Percentiles rank a stretch among this genome's conserved stretches.
phyloP scores from a whole-genome alignment of 1,284 basidiomycete genomes.

The Ganoderma boninense region DNA sequence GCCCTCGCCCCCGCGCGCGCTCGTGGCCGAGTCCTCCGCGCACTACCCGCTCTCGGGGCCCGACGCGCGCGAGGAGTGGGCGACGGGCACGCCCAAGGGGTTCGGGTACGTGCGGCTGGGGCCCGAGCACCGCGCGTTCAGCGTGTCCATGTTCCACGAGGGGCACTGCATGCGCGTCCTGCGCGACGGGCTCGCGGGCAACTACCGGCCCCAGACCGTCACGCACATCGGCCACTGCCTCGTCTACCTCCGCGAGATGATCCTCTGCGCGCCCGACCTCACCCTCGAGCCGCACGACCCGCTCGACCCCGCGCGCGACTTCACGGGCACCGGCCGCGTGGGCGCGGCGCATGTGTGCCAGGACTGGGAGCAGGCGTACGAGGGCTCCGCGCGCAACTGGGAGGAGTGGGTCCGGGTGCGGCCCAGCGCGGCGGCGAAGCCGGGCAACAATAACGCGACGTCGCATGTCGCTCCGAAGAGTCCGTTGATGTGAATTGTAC shows the following conservation, averaged over 20 bases:
- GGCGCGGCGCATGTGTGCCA: too few relatives aligned
- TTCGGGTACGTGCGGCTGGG: slow-evolving; percentile 17
- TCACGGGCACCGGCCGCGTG: too few relatives aligned
- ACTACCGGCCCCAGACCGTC: slow-evolving; percentile 11
- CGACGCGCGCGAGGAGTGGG: slow-evolving; percentile 10
- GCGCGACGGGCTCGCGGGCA: slow-evolving; percentile 25
- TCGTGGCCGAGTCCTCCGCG: too few relatives aligned
- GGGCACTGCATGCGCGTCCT: slow-evolving; percentile 39
- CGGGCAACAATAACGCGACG: too few relatives aligned
- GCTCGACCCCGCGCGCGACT: neutral
- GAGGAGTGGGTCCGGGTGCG: too few relatives aligned
- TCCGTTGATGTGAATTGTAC: too few relatives aligned
- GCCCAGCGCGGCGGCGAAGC: too few relatives aligned
- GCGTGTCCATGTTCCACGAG: slow-evolving; percentile 37
- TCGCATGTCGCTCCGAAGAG: too few relatives aligned
- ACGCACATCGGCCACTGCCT: slow-evolving; percentile 35
- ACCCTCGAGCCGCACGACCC: neutral
- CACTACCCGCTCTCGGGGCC: too few relatives aligned
- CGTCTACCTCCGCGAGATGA: neutral
- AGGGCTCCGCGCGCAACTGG: too few relatives aligned
- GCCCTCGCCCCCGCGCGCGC: too few relatives aligned
- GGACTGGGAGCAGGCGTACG: too few relatives aligned
- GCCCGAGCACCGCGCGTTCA: slow-evolving; percentile 29
- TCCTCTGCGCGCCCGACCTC: neutral
- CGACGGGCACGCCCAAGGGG: neutral